Evolutionary conservation across 2,329 filamentous ascomycete species (phyloP).

Genomic region (Ilyonectria robusta): DNA sequence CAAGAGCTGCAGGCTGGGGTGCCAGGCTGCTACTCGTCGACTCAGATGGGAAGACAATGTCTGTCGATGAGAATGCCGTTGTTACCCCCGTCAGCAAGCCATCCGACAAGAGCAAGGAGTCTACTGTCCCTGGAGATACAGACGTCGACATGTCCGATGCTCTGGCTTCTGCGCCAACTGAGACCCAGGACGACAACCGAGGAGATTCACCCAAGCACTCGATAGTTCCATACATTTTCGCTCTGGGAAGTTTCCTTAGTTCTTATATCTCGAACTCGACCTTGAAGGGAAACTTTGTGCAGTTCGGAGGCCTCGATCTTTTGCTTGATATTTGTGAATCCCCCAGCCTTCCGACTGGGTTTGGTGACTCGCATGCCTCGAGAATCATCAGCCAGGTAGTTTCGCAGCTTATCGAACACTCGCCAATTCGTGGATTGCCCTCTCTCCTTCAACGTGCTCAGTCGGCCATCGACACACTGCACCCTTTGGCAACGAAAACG

Average conservation of each 20-base stretch:
- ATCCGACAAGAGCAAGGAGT: conserved; percentile 58
- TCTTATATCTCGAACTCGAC: conserved; percentile 81
- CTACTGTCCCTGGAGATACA: conserved; percentile 52
- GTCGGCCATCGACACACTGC: conserved; percentile 75
- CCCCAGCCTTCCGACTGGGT: conserved; percentile 79
- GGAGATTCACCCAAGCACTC: conserved; percentile 49
- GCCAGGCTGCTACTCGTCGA: conserved; percentile 81
- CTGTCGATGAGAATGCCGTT: conserved; percentile 67
- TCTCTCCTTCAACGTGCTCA: conserved; percentile 84
- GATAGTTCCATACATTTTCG: conserved; percentile 80
- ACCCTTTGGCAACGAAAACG: conserved; percentile 71
- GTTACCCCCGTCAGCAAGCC: conserved; percentile 48
- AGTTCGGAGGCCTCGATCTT: conserved; percentile 84
- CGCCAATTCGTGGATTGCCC: conserved; percentile 85
- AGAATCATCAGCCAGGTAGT: conserved; percentile 82
- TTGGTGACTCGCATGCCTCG: conserved; percentile 74
- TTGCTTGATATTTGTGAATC: conserved; percentile 88
- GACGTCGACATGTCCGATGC: conserved; percentile 79
- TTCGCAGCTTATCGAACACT: conserved; percentile 83
- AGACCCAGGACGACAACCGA: conserved; percentile 31
- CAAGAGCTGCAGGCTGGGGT: conserved; percentile 79
- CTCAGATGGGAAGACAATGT: conserved; percentile 66
- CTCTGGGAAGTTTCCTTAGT: conserved; percentile 81
- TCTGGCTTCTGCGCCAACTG: conserved; percentile 38
- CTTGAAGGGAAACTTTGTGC: conserved; percentile 81